Evolutionary conservation across 169 alveolate species (phyloP).

Genomic region (Perkinsus marinus): DNA sequence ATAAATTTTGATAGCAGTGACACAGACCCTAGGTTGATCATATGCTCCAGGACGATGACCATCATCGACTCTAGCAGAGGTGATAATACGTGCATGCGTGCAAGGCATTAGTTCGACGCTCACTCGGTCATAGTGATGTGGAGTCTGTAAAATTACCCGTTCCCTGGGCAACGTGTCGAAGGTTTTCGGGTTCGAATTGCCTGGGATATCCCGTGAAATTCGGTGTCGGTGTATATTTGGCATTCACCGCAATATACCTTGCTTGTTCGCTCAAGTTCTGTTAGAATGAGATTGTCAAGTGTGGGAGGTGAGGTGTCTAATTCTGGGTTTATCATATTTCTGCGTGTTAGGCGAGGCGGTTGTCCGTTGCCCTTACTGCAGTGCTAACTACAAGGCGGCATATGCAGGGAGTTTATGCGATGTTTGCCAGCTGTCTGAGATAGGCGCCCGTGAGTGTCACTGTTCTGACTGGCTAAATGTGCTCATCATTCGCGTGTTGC

Average conservation of each 20-base stretch:
- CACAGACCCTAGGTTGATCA: neutral
- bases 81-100: no score
- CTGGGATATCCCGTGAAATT: no score
- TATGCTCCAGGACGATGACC: neutral
- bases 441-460: constrained; percentile 12
- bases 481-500: neutral
- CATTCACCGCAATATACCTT: no score
- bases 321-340: neutral
- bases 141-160: no score
- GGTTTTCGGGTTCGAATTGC: no score
- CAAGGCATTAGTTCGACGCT: no score
- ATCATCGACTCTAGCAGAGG: neutral
- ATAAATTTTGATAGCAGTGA: constrained; percentile 37
- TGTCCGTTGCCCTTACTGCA: constrained; percentile 24
- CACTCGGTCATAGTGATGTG: no score
- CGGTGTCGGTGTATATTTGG: no score
- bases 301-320: neutral
- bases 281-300: neutral
- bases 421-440: constrained; percentile 18
- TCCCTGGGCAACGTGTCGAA: no score
- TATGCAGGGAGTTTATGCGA: constrained; percentile 12
- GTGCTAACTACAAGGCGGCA: constrained; percentile 14
- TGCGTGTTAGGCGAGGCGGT: constrained; percentile 22
- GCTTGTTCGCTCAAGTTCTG: neutral
- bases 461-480: neutral